Evolutionary conservation across 1,139 yeast genomes (phyloP).

Genomic region (Hyphopichia fennica): DNA sequence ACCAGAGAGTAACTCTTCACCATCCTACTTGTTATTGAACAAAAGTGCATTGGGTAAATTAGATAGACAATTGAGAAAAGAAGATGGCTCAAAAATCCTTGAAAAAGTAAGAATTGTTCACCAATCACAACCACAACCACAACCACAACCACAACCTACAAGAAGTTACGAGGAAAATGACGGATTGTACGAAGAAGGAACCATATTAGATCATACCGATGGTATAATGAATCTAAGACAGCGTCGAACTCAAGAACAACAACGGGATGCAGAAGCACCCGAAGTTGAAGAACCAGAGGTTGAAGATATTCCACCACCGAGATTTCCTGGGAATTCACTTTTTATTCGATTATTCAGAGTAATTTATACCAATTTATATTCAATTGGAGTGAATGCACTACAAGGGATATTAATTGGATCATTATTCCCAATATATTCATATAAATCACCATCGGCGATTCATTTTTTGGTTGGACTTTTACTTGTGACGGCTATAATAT

Average conservation of each 20-base stretch:
- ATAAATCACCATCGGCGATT: not conserved
- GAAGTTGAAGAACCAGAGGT: not conserved
- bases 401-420: not conserved
- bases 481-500: not conserved
- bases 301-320: no score
- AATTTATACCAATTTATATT: not conserved
- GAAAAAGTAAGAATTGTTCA: not conserved
- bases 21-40: not conserved
- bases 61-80: not conserved
- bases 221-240: no score
- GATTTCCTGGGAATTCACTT: not conserved
- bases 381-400: not conserved
- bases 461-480: no score
- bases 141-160: not conserved
- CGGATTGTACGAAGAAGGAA: not conserved
- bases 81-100: not conserved
- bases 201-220: no score
- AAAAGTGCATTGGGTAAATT: not conserved
- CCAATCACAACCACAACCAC: not conserved
- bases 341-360: not conserved
- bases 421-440: not conserved
- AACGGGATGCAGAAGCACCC: not conserved
- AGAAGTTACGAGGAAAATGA: not conserved
- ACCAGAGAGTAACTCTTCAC: not conserved
- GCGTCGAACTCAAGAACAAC: no score